Base-by-base conservation (phyloP, 371 early-diverging fungal species). In the Furculomyces boomerangus region DNA sequence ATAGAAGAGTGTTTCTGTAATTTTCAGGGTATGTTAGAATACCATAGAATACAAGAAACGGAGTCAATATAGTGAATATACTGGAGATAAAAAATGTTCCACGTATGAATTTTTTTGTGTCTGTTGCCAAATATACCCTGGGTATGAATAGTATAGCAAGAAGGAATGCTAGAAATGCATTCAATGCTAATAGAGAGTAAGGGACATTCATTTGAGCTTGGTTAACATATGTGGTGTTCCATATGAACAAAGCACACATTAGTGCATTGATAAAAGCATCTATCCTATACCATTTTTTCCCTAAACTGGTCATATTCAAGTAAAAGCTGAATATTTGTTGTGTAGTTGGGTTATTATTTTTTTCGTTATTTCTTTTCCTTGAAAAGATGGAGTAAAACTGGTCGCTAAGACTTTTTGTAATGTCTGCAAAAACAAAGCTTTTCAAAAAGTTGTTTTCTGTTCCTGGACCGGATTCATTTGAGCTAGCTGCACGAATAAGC, bases 281-380 rank as follows among this genome's bases (percentile, higher is more conserved):
- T 10, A 74, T 43, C 48, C 75, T 64, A 57, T 80, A 79, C 79
- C 81, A 80, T 31, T 63, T 56, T 20, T 77, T 61, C n/a, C 79
- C 78, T 1, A 59, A 62, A n/a, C 64, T 56, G 43, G 65, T 60
- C 29, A 74, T 57, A 57, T 72, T 73, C 50, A 72, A 35, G 46
- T 66, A 64, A 57, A 72, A 64, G 48, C 55, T 52, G 16, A 22
- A 56, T 39, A 30, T 60, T 50, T 28, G 44, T 55, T 43, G 62
- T 52, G 43, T 60, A 65, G 55, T 60, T 43, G 43, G 43, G 2
- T 30, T 2, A 14, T 39, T 26, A 30, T 20, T 51, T 22, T n/a
- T 18, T 26, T 49, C 49, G n/a, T n/a, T n/a, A n/a, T n/a, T n/a
- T n/a, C n/a, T n/a, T n/a, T n/a, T n/a, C n/a, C n/a, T n/a, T n/a